Evolutionary conservation across 495 filamentous ascomycete genomes (phyloP), one percentile per base, ranked within the genome.

Genomic region (Aspergillus mulundensis): DNA sequence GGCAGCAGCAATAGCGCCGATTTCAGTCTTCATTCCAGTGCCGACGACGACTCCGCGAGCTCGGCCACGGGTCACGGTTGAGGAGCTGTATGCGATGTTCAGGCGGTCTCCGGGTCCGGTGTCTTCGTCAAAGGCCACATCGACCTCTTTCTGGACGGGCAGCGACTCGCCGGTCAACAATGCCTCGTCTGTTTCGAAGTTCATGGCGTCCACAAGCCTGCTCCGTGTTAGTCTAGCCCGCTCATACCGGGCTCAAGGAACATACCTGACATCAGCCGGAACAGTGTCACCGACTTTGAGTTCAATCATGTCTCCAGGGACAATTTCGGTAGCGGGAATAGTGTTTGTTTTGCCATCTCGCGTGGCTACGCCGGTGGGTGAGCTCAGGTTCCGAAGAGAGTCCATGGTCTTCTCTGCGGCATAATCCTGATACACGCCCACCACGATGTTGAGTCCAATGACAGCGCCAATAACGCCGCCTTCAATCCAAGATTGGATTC

Each of bases 251-350:
- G 12, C 1, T 39, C 2, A 7, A 23, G 30, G 6, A 15, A 56
- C 73, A 44, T 58, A 78, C 73, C 75, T 59, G 34, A 77, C 48
- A 66, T 93, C 90, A 14, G 90, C 90, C 14, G 90, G 90, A 3
- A 93, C 81, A 1, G 87, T 90, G 69, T 93, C 90, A 30, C 90
- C 90, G 62, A 89, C 89, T 77, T 90, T 91, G 41, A 95, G 68
- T 47, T 86, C 78, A 41, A 90, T 75, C 63, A 94, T 81, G 67
- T 87, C 84, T 18, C 84, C 84, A 6, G 79, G 81, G 3, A 87
- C 82, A 41, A 84, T 72, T 51, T 84, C 80, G 20, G 64, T 66
- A 11, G 81, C 79, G 12, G 79, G 73, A 21, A 87, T 69, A 18
- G 72, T 82, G 39, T 73, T 51, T 49, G 73, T 75, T 55, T 79